A percentile compares a stretch with the other conserved stretches of the same genome.
phyloP scores from a whole-genome alignment of 2,329 filamentous ascomycete species.

The Penicillium sp. region DNA sequence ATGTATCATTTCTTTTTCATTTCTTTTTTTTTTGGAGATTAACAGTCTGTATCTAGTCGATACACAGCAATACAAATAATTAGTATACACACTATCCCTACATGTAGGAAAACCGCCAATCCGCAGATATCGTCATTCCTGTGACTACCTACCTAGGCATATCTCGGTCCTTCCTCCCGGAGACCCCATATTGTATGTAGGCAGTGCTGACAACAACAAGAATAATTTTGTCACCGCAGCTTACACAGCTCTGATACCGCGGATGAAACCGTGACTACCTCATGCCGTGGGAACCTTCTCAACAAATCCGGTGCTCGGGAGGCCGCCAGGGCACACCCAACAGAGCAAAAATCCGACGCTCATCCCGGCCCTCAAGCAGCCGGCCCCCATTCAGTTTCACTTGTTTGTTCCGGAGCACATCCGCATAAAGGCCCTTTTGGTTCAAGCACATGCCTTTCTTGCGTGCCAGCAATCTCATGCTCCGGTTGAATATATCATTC shows the following conservation, averaged over 20 bases:
- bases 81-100: neutral
- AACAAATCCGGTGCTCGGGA: constrained; percentile 68
- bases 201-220: neutral
- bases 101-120: neutral
- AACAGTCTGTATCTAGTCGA: neutral
- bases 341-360: constrained; percentile 71
- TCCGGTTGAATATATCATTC: constrained; percentile 88
- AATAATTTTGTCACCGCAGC: neutral
- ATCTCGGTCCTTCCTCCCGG: neutral
- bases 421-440: constrained; percentile 67
- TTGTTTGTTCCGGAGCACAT: constrained; percentile 54
- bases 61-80: neutral
- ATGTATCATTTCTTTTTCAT: neutral
- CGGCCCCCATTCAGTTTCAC: constrained; percentile 58
- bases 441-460: constrained; percentile 79
- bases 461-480: constrained; percentile 67
- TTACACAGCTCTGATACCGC: too few relatives aligned
- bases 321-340: constrained; percentile 77
- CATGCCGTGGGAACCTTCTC: constrained; percentile 16
- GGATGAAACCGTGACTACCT: neutral
- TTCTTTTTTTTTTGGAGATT: neutral
- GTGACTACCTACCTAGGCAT: neutral
- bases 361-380: constrained; percentile 64
- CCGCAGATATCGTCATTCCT: neutral
- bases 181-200: neutral